Evolutionary conservation across 2,329 filamentous ascomycete genomes (phyloP), one percentile per base, ranked within the genome.

Genomic region (Xylaria sp.): DNA sequence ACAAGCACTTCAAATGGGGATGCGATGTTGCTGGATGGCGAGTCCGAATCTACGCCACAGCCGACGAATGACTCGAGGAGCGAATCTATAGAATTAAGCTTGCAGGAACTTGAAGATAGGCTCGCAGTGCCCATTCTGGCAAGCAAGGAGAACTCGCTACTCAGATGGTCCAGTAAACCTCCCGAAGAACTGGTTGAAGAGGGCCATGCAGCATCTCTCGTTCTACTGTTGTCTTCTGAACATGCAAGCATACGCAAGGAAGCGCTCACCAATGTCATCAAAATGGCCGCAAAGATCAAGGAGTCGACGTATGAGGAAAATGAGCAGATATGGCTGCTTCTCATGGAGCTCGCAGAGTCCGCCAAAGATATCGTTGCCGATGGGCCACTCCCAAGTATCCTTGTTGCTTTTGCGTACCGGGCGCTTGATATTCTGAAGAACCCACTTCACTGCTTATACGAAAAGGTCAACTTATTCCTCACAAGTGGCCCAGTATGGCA

Each of bases 391-490:
- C 91, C 94, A 0, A 93, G 90, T 68, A 85, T 93, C 12, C 89
- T 93, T 5, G 87, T 90, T n/a, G 88, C 91, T 11, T 96, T 97
- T 74, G 90, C 93, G 7, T 85, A 87, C 55, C 88, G 89, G 71
- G 89, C 90, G 1, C 84, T 97, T 7, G 82, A 86, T 1, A 88
- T 97, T 17, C 81, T 97, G 54, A 86, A 85, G 24, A 90, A 93
- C 69, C 95, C 95, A 0, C 85, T 93, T 17, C 93, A 97, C 76
- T 88, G 88, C 68, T 86, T 98, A 45, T 98, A 97, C 78, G 88
- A 89, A 66, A 97, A 97, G 78, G 83, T 96, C 80, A 97, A 97
- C 82, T 84, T 86, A 5, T 98, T 94, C 78, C 86, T 98, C 42
- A 93, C 93, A 24, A 89, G 89, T 60, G 88, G 89, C 0, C 94